Evolutionary conservation across 495 filamentous ascomycete species (phyloP), one percentile per base, ranked within the genome.

Genomic region (Hypoxylon crocopeplum): DNA sequence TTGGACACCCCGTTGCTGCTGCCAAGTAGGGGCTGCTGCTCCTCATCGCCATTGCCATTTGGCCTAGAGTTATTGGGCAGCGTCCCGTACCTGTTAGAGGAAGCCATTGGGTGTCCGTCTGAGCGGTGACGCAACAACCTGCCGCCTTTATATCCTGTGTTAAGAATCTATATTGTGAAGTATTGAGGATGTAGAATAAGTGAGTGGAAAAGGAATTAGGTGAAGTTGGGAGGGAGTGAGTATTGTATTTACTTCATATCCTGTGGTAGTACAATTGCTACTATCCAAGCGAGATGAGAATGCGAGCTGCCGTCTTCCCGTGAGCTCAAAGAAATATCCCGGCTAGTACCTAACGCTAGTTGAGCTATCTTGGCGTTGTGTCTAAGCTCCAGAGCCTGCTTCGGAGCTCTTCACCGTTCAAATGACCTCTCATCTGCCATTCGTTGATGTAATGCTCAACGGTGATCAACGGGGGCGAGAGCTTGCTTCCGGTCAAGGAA

Each of bases 1-100:
- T 56, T 49, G 4, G 42, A 37, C 10, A 50, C 48, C 33, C 48
- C 59, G 42, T 40, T 59, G 19, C 41, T 56, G 10, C 21, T 29
- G 30, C 39, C n/a, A 2, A 66, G 59, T 17, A 80, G 58, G 56
- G 82, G 68, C 7, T 77, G 71, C 56, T 72, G 61, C 59, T 80
- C 68, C 51, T 78, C 75, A 48, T 77, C 73, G 24, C 40, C 51
- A 30, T 52, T 19, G 37, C 27, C 15, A 32, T 39, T 30, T 38
- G 33, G 48, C 25, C 56, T 29, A 5, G 50, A 41, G 20, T 45
- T 57, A 3, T 17, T 54, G 17, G 52, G 54, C 7, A 64, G 6
- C 36, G 49, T 24, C 34, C 64, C 56, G 33, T 68, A 62, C 17
- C 62, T 65, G 29, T 66, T 68, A 22, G 56, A 38, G 27, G 56